Base-by-base conservation (phyloP, 306 rosid genomes). In the Medicago ruthenica region DNA sequence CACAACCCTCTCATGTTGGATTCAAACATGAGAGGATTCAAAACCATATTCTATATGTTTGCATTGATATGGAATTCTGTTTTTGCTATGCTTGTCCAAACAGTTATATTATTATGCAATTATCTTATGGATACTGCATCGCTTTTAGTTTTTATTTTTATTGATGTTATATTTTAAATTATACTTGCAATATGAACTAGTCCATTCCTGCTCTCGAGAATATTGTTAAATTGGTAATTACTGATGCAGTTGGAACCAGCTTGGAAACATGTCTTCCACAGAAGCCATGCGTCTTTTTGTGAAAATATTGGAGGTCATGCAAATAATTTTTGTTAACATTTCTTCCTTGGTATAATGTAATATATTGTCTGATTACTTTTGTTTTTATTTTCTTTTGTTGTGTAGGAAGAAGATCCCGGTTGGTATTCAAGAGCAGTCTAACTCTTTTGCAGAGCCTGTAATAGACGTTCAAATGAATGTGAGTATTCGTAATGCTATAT, bases 241-340 rank as follows among this genome's bases (percentile, higher is more conserved):
- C 77, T 76, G 85, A 58, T 87, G 91, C 96, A 93, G 98, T 87
- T 93, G 98, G 98, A 91, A 89, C 78, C 91, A 91, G 86, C 97
- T 93, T 84, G 96, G 94, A 58, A 90, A 89, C 66, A 93, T 88
- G 89, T 87, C 89, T 65, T 65, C 96, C 75, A 80, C 89, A 10
- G 98, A 93, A 88, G 97, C 98, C 67, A 93, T 93, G 97, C 98
- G 98, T 31, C 97, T 93, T 61, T 93, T 93, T 83, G 98, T 93
- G 69, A 93, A 93, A 87, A 91, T 93, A 86, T 91, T 93, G 81
- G 98, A 93, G 98, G 98, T 93, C 42, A 37, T 15, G 34, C 58
- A 45, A 73, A 51, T 53, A 66, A 71, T 39, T 59, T 54, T 79
- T 9, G 47, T 45, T 22, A 36, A 62, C 57, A 40, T 18, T 74